Base-by-base conservation (phyloP, 2,329 filamentous ascomycete species). In the Esteya vermicola region DNA sequence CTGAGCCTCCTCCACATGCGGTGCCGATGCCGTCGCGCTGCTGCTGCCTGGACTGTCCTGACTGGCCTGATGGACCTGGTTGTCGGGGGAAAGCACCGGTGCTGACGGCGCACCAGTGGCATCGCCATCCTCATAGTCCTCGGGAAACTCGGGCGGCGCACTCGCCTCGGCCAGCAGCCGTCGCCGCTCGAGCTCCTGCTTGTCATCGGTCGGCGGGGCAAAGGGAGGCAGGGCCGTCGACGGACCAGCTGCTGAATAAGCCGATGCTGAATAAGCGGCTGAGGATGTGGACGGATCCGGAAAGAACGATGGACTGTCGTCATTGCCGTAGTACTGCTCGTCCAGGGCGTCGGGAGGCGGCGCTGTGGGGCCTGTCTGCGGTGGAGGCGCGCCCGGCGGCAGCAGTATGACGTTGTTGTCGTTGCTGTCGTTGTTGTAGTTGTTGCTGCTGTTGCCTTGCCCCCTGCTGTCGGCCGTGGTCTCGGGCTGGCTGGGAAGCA, bases 401-500 rank as follows among this genome's bases (percentile, higher is more conserved):
- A n/a, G n/a, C n/a, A n/a, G n/a, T n/a, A n/a, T n/a, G n/a, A n/a
- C n/a, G n/a, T n/a, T n/a, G n/a, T n/a, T n/a, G n/a, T n/a, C n/a
- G n/a, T n/a, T n/a, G n/a, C n/a, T n/a, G n/a, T n/a, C n/a, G n/a
- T n/a, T n/a, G n/a, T n/a, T n/a, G n/a, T n/a, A n/a, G n/a, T n/a
- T n/a, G n/a, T n/a, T n/a, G n/a, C 25, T 13, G 25, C 8, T 26
- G 26, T 28, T 5, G 26, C 10, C 10, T 28, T 28, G 6, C 10
- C 26, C 12, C 10, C 27, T 14, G 27, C 8, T 16, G 28, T 14
- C 28, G 13, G 19, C 18, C 6, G 50, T 48, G 6, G 60, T 64
- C 12, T 81, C 72, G 13, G 84, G 88, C 50, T 78, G 78, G 52
- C 86, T 94, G 3, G 89, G 89, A 19, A 95, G 60, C 6, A 95